Conservation (phyloP, 495 filamentous ascomycete genomes). For the Hypoxylon lenormandii region DNA sequence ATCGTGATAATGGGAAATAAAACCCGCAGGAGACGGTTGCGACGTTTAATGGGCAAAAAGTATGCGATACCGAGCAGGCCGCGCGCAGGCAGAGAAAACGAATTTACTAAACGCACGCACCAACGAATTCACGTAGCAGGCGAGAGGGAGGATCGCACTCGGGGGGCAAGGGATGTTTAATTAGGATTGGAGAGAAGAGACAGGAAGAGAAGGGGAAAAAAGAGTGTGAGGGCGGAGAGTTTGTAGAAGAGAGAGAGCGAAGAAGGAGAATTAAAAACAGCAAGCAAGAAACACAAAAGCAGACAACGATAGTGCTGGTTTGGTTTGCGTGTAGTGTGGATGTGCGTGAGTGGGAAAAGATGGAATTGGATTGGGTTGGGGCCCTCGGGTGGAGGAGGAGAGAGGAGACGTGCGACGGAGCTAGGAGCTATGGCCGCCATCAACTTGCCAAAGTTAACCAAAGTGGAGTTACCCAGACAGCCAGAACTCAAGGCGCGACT, state of each 20-base stretch:
- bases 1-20: slow-evolving; percentile 54
- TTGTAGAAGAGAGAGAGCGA: slow-evolving; percentile 58
- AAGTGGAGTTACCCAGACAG: slow-evolving; percentile 46
- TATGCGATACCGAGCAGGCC: slow-evolving; percentile 49
- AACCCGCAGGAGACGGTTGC: slow-evolving; percentile 51
- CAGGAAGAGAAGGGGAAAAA: slow-evolving; percentile 54
- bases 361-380: slow-evolving; percentile 47
- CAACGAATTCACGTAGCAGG: slow-evolving; percentile 61
- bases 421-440: slow-evolving; percentile 33
- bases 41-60: slow-evolving; percentile 52
- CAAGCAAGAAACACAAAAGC: slow-evolving; percentile 68
- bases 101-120: slow-evolving; percentile 56
- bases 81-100: slow-evolving; percentile 54
- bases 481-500: slow-evolving; percentile 33
- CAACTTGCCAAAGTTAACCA: slow-evolving; percentile 31
- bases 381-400: slow-evolving; percentile 35
- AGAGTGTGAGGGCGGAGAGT: slow-evolving; percentile 48
- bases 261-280: slow-evolving; percentile 60
- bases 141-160: slow-evolving; percentile 46
- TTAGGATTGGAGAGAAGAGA: slow-evolving; percentile 49
- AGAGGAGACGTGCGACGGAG: slow-evolving; percentile 29
- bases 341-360: slow-evolving; percentile 63
- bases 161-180: slow-evolving; percentile 45
- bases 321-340: slow-evolving; percentile 54
- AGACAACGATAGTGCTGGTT: slow-evolving; percentile 64